Evolutionary conservation across 2,329 filamentous ascomycete genomes (phyloP).

Genomic region (Beauveria scarabaeidicola): DNA sequence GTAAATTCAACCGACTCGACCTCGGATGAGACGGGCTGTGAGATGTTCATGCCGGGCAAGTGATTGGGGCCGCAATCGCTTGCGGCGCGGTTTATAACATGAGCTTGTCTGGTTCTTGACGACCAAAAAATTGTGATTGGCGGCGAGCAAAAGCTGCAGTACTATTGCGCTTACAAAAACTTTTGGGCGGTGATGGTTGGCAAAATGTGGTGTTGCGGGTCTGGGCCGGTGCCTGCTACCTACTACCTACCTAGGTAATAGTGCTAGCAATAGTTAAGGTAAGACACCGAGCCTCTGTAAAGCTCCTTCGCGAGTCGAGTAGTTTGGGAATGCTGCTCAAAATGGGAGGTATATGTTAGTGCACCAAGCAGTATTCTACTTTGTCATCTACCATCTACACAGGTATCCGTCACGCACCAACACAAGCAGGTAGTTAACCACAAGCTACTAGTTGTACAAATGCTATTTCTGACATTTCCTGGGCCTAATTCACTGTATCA

Average conservation of each 20-base stretch:
- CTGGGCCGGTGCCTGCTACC: neutral
- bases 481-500: no score
- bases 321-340: no score
- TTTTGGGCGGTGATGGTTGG: conserved; percentile 18
- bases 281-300: no score
- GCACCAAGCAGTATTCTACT: no score
- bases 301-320: no score
- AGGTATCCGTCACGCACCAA: no score
- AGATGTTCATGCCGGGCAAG: conserved; percentile 52
- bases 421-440: no score
- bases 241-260: neutral
- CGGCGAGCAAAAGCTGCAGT: conserved; percentile 12
- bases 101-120: conserved; percentile 8
- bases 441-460: no score
- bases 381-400: no score
- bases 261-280: no score
- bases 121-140: conserved; percentile 2
- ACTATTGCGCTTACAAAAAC: conserved; percentile 13
- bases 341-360: no score
- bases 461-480: no score
- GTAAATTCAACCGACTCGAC: conserved; percentile 86
- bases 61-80: conserved; percentile 9
- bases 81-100: conserved; percentile 8
- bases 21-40: conserved; percentile 73
- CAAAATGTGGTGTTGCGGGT: conserved; percentile 19